Evolutionary conservation across 148 eudicot genomes (phyloP), one percentile per base, ranked within the genome.

Genomic region (Camellia sinensis): DNA sequence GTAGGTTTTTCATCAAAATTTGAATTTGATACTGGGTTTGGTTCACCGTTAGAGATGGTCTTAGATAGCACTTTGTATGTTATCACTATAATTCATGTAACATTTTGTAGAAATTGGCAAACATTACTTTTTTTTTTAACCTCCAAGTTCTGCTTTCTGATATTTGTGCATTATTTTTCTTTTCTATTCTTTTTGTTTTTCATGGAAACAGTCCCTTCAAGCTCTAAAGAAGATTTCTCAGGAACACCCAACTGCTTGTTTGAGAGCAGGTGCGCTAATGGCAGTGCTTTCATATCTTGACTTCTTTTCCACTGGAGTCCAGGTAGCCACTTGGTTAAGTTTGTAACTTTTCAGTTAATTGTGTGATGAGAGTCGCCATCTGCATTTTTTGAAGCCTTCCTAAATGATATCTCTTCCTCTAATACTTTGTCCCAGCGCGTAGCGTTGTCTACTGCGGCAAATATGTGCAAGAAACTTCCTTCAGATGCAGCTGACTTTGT

Each of bases 401-500:
- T 44, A n/a, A 78, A 17, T 68, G 62, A 29, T 46, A 67, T 43
- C 17, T 75, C 43, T 65, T 74, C 73, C 80, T 69, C 69, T 73
- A 62, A 37, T 72, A 13, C 40, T 18, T 18, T 62, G n/a, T 78
- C 79, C 71, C 81, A 97, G 99, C 90, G 99, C 74, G 99, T 97
- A 52, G 99, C 99, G 70, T 83, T 97, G 80, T 85, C 98, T 67
- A 97, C 98, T 80, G 99, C 99, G 57, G 99, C 98, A 86, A 97
- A 97, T 86, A 97, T 97, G 93, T 97, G 99, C 84, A 97, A 94
- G 87, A 97, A 97, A 81, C 93, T 97, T 45, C 95, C 99, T 74
- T 89, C 99, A 7, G 99, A 97, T 94, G 99, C 98, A 37, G 87
- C 98, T 80, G 99, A 97, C 76, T 97, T 97, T 88, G 99, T 97